Evolutionary conservation across 768 basidiomycete species (phyloP).

Genomic region (Boletus tylopilopsis): DNA sequence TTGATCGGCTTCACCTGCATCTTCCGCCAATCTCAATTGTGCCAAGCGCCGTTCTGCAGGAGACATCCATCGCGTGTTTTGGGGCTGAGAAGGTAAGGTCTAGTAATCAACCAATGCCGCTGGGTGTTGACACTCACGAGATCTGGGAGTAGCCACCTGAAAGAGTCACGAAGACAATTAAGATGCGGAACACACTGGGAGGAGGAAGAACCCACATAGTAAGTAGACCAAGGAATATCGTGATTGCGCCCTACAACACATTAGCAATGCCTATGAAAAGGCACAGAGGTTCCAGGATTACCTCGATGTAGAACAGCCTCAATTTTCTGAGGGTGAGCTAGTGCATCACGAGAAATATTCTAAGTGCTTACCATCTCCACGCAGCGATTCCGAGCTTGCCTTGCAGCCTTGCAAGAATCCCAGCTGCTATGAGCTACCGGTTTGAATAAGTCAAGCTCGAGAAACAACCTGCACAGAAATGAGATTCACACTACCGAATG

Average conservation of each 20-base stretch:
- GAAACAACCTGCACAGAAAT: background rate
- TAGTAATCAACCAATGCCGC: background rate
- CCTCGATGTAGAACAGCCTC: conserved; percentile 74
- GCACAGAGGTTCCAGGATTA: conserved; percentile 6
- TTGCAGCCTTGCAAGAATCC: conserved; percentile 66
- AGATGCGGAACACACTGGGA: background rate
- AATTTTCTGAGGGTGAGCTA: background rate
- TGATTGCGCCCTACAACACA: conserved; percentile 51
- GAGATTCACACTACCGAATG: conserved; percentile 57
- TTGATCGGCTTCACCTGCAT: conserved; percentile 62
- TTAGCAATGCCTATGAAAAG: background rate
- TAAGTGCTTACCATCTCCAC: conserved; percentile 58
- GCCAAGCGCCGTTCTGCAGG: conserved; percentile 52
- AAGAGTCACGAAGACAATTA: background rate
- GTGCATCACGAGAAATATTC: background rate
- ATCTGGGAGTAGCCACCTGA: conserved; percentile 56
- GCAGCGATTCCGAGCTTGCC: conserved; percentile 61
- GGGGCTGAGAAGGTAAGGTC: conserved; percentile 36
- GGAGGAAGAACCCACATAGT: conserved; percentile 39
- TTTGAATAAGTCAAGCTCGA: background rate
- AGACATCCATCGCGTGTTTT: conserved; percentile 61
- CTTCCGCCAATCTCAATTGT: conserved; percentile 65
- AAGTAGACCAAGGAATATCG: conserved; percentile 53
- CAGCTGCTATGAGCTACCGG: conserved; percentile 69
- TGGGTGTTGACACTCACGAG: conserved; percentile 37